Conservation (phyloP, 164 flowering plant species). For the Macadamia tetraphylla region DNA sequence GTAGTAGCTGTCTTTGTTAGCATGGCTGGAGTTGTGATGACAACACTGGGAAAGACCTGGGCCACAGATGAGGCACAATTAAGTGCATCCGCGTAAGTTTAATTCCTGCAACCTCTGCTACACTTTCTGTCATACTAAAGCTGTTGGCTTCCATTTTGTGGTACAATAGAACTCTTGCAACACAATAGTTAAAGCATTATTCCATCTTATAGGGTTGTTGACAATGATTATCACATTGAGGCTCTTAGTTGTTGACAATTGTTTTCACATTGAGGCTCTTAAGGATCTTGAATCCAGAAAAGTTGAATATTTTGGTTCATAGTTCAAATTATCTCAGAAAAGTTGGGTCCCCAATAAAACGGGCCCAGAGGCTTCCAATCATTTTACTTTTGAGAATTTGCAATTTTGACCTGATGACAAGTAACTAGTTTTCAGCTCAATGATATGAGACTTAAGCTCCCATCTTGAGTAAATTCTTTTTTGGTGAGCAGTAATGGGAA, state of each 20-base stretch:
- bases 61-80: constrained; percentile 74
- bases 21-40: constrained; percentile 97
- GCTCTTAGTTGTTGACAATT: not conserved
- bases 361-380: no score
- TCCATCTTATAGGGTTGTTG: no score
- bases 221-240: not conserved
- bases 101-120: not conserved
- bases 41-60: constrained; percentile 98
- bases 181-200: no score
- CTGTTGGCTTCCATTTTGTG: not conserved
- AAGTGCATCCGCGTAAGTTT: constrained; percentile 49
- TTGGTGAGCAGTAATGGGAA: constrained; percentile 46
- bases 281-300: not conserved
- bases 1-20: constrained; percentile 90
- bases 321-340: no score
- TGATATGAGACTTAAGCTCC: not conserved
- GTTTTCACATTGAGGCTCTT: not conserved
- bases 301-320: no score
- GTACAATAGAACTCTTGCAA: not conserved
- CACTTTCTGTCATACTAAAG: not conserved
- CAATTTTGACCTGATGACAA: not conserved
- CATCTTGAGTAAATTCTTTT: not conserved
- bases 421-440: not conserved
- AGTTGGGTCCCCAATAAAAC: no score
- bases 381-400: no score